Evolutionary conservation across 768 basidiomycete genomes (phyloP).

Genomic region (Psilocybe cubensis): DNA sequence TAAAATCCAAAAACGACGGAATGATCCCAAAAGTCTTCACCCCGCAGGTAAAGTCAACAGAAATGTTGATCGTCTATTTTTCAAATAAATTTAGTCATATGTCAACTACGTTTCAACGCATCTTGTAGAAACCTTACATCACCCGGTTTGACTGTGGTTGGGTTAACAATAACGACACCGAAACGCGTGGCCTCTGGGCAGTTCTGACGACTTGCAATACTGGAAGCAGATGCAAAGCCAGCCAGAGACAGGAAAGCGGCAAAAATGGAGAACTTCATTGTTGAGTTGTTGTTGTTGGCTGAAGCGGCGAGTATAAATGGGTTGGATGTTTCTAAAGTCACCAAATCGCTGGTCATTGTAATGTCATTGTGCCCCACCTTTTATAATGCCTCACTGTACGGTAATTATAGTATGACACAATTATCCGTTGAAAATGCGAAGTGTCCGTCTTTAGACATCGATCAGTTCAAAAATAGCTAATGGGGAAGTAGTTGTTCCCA

Average conservation of each 20-base stretch:
- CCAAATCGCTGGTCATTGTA: no score
- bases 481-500: no score
- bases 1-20: conserved; percentile 8
- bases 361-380: no score
- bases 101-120: neutral
- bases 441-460: no score
- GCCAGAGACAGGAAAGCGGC: neutral
- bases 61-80: conserved; percentile 4
- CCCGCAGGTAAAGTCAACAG: conserved; percentile 11
- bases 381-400: no score
- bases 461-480: no score
- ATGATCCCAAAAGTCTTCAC: conserved; percentile 5
- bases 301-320: no score
- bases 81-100: neutral
- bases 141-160: neutral
- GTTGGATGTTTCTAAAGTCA: no score
- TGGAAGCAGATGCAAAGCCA: neutral
- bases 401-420: no score
- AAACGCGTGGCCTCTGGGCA: neutral
- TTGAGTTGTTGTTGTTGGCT: no score
- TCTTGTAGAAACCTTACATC: neutral
- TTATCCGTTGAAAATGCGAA: no score
- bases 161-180: no score
- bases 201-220: neutral
- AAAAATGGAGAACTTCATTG: neutral